Evolutionary conservation across 2,329 filamentous ascomycete species (phyloP).

Genomic region (Aspergillus ochraceus): DNA sequence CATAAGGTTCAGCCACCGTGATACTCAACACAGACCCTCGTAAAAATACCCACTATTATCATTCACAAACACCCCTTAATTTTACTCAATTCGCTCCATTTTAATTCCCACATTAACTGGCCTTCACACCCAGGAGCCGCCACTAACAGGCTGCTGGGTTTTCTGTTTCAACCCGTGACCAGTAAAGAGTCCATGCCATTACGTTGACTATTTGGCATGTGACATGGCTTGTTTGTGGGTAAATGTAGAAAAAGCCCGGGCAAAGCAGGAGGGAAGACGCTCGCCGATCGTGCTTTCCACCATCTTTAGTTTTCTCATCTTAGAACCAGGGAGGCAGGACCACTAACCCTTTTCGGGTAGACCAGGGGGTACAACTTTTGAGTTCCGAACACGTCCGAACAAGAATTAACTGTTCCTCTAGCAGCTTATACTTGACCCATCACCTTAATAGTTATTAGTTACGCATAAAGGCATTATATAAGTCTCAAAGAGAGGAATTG

Average conservation of each 20-base stretch:
- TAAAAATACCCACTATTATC: background rate
- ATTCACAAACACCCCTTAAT: background rate
- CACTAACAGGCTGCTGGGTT: background rate
- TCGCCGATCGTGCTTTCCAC: background rate
- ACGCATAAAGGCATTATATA: constrained; percentile 8
- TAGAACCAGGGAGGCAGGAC: background rate
- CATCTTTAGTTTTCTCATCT: background rate
- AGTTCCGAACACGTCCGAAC: background rate
- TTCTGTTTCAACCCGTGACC: background rate
- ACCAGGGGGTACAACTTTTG: background rate
- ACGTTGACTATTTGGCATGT: background rate
- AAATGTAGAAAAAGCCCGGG: background rate
- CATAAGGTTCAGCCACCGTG: too few relatives aligned
- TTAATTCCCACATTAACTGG: background rate
- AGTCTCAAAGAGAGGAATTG: constrained; percentile 4
- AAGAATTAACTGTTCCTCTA: constrained; percentile 1
- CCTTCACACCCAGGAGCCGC: background rate
- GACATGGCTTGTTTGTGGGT: background rate
- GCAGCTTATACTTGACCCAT: constrained; percentile 9
- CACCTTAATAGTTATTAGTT: constrained; percentile 2
- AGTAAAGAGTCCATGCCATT: background rate
- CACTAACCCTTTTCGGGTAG: background rate
- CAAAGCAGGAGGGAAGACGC: background rate
- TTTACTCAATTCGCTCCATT: background rate
- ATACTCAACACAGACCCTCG: background rate